Evolutionary conservation across 257 asterid genomes (phyloP).

Genomic region (Gentiana dahurica): DNA sequence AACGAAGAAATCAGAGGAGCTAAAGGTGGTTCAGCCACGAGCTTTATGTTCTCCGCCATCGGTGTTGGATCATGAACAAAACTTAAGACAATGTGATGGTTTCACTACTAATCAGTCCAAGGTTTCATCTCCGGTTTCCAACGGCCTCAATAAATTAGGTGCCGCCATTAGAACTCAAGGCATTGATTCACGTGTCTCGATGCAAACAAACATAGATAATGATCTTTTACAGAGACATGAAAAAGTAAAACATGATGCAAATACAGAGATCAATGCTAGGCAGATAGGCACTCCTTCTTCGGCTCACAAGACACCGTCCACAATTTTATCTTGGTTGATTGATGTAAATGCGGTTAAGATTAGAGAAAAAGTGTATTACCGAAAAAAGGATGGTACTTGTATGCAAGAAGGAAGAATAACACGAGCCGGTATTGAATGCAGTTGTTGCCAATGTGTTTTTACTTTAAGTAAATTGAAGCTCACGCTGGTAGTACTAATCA

Average conservation of each 20-base stretch:
- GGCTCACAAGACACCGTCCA: constrained; percentile 43
- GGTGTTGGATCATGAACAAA: too few species aligned
- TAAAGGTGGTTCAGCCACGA: too few species aligned
- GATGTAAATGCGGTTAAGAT: constrained; percentile 62
- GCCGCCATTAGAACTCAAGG: constrained; percentile 15
- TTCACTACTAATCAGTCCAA: background rate
- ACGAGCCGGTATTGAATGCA: constrained; percentile 82
- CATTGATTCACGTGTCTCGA: constrained; percentile 4
- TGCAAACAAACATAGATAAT: background rate
- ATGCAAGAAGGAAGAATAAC: constrained; percentile 59
- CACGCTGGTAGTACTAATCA: constrained; percentile 63
- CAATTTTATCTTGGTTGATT: constrained; percentile 67
- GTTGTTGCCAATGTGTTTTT: constrained; percentile 51
- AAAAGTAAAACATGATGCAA: constrained; percentile 18
- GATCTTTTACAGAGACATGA: constrained; percentile 18
- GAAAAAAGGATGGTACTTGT: constrained; percentile 22
- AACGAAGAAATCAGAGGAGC: too few species aligned
- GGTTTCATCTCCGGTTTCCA: background rate
- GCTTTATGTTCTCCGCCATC: too few species aligned
- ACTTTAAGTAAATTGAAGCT: constrained; percentile 49
- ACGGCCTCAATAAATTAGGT: constrained; percentile 16
- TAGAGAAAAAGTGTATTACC: constrained; percentile 53
- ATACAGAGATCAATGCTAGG: constrained; percentile 36
- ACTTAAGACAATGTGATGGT: too few species aligned
- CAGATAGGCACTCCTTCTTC: constrained; percentile 29